Evolutionary conservation across 2,329 filamentous ascomycete species (phyloP), one percentile per base, ranked within the genome.

Genomic region (Aureobasidium lini): DNA sequence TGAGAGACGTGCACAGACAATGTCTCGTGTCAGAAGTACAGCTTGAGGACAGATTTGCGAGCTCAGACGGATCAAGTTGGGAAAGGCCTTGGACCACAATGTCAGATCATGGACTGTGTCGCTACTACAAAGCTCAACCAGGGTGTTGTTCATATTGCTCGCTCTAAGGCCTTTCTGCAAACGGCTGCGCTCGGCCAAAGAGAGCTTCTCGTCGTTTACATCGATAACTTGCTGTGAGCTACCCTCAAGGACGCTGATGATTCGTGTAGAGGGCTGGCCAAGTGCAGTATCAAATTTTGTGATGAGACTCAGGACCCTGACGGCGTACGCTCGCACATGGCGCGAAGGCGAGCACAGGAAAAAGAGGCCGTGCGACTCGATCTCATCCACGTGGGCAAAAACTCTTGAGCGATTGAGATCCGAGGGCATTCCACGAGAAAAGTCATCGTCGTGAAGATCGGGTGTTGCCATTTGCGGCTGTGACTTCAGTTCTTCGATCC

Each of bases 71-170:
- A 99, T 89, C 34, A 99, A 81, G 68, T 96, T 97, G 3, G 94
- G 95, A 68, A 99, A 99, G 16, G 97, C 87, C 69, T 97, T 99
- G 75, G 94, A 95, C 94, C 94, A 99, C 11, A 99, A 76, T 0
- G 92, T 95, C 2, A 90, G 87, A 70, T 99, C 94, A 68, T 97
- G 96, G 0, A 91, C 90, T 29, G 94, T 85, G 66, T 97, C 94
- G 73, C 94, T 97, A 66, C 90, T 93, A 73, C 94, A 97, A 28
- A 99, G 82, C 70, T 97, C 93, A 36, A 97, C 88, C 16, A 99
- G 77, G 2, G 90, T 93, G 63, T 90, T 92, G 66, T 92, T 87
- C 47, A 86, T 86, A 66, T 90, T 90, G 68, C 85, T 89, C 69
- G 88, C 90, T 65, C 91, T 86, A 72, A 96, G 87, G 8, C 93